Evolutionary conservation across 192 early-diverging fungal genomes (phyloP), one percentile per base, ranked within the genome.

Genomic region (Podila minutissima): DNA sequence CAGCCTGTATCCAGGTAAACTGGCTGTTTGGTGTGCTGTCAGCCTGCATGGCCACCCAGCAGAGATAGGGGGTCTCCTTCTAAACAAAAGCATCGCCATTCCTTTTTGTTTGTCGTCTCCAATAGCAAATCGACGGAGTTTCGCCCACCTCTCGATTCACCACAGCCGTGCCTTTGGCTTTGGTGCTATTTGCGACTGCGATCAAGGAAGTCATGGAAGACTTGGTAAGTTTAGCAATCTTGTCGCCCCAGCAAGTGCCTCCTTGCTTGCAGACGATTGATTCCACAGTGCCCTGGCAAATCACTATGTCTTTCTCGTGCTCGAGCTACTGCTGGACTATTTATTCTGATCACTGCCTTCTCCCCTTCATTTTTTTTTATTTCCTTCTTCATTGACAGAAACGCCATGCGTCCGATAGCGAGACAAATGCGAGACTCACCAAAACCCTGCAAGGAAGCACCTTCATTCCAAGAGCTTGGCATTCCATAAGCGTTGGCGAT

Each of bases 181-280:
- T 98, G 57, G 97, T 99, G 0, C 75, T 98, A 70, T 83, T 92
- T 20, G 95, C 94, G 38, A 97, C 97, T 19, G 98, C 94, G 4
- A 86, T 92, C 58, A 99, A 99, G 81, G 98, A 99, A 85, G 84
- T 98, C 20, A 84, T 96, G 61, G 98, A 99, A 83, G 98, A 99
- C 66, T 86, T 87, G 71, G 87, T 88, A 86, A 76, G 81, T 76
- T n/a, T 11, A 20, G 41, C 41, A 46, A 15, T 11, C 13, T 5
- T 37, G 53, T 35, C 8, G 26, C 55, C 29, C 57, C 58, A 64
- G 28, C 15, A 13, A 46, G 41, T 46, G 41, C 15, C 41, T 46
- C 41, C 41, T 46, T 46, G 38, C 38, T 41, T 41, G 20, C 31
- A 11, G 20, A 49, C 63, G 0, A 41, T 24, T 33, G n/a, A 41